These are phyloP conservation scores for Trichoderma koningiopsis DNA, from an alignment of 2,329 filamentous ascomycete genomes.

Conservation along the genomic window DNA sequence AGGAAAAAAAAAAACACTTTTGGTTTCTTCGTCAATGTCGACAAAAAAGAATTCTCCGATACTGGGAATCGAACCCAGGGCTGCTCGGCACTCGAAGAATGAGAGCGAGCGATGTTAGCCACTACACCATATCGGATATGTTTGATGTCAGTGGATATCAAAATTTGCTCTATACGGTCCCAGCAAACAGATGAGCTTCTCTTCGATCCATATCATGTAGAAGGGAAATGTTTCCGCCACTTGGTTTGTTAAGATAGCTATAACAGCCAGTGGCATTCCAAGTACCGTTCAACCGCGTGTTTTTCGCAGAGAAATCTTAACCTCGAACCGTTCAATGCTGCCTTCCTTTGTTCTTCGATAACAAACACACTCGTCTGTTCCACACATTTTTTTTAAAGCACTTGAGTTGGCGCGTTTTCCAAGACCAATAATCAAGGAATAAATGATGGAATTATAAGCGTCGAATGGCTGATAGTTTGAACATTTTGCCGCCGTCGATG, in stretches of 20 bases:
- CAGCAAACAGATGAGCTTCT: neutral
- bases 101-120: conserved; percentile 43
- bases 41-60: conserved; percentile 32
- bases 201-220: neutral
- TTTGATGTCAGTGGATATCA: rapidly evolving
- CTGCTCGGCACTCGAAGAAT: conserved; percentile 35
- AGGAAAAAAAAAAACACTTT: neutral
- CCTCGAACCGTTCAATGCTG: neutral
- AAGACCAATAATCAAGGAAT: too few relatives aligned
- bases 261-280: too few relatives aligned
- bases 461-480: too few relatives aligned
- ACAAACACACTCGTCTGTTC: too few relatives aligned
- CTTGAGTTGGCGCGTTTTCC: too few relatives aligned
- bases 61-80: conserved; percentile 42
- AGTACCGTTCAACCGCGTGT: neutral
- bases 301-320: neutral
- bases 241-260: neutral
- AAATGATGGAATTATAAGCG: too few relatives aligned
- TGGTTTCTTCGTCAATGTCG: too few relatives aligned
- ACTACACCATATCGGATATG: conserved; percentile 41
- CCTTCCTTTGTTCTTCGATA: neutral
- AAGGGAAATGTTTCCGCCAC: neutral
- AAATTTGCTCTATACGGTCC: neutral
- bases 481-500: neutral
- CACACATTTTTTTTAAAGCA: too few relatives aligned